A percentile compares a stretch with the other conserved stretches of the same genome.
Conservation (phyloP, 805 yeast genomes). For the Metschnikowia borealis region DNA sequence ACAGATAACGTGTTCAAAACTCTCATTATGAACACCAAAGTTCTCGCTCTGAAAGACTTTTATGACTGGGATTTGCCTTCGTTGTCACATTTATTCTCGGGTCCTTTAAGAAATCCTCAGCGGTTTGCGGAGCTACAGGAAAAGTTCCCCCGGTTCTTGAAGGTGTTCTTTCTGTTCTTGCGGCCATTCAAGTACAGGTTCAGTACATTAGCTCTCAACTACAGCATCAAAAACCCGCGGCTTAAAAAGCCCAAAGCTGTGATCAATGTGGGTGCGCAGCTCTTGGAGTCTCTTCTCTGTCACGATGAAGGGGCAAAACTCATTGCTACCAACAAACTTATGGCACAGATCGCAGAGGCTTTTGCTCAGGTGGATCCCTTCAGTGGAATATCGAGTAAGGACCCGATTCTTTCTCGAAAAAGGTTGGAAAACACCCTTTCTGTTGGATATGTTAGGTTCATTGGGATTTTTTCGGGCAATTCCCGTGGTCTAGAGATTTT, state of each 20-base stretch:
- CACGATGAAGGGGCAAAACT: slow-evolving; percentile 64
- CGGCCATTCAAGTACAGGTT: slow-evolving; percentile 89
- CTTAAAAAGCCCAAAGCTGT: slow-evolving; percentile 52
- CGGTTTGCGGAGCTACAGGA: slow-evolving; percentile 71
- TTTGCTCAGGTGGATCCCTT: slow-evolving; percentile 79
- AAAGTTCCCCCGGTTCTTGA: slow-evolving; percentile 78
- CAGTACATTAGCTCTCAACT: slow-evolving; percentile 25
- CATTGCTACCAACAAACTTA: slow-evolving; percentile 65
- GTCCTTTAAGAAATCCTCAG: slow-evolving; percentile 71
- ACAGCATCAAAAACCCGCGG: slow-evolving; percentile 10
- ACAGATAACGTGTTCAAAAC: slow-evolving; percentile 69
- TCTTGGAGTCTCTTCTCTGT: slow-evolving; percentile 61
- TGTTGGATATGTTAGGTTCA: slow-evolving; percentile 70
- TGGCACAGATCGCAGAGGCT: slow-evolving; percentile 87
- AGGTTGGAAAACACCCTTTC: slow-evolving; percentile 63
- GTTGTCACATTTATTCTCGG: slow-evolving; percentile 67
- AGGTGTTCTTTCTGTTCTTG: slow-evolving; percentile 78
- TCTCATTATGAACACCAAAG: slow-evolving; percentile 63
- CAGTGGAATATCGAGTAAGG: slow-evolving; percentile 68
- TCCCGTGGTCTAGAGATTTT: slow-evolving; percentile 63
- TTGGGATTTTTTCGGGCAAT: slow-evolving; percentile 66
- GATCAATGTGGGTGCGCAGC: slow-evolving; percentile 69
- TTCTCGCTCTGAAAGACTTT: slow-evolving; percentile 73
- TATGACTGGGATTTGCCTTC: slow-evolving; percentile 86
- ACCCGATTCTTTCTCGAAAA: slow-evolving; percentile 64